Percentiles rank a stretch among this genome's conserved stretches.
phyloP scores from a whole-genome alignment of 129 eudicot species.

The Saussurea involucrata region DNA sequence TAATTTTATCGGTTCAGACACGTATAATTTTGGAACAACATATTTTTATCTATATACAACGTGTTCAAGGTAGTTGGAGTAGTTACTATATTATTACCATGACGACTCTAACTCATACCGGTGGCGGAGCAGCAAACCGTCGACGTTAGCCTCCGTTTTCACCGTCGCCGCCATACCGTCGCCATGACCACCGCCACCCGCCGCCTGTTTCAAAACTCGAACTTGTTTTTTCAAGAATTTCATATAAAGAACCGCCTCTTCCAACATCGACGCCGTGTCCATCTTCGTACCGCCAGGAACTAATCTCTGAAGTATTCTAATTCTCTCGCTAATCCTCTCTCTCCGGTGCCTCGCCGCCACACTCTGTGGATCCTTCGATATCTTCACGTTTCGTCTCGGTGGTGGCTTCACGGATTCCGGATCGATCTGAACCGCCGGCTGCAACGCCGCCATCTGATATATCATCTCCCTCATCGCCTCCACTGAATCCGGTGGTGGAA shows the following conservation, averaged over 20 bases:
- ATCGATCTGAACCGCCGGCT: constrained; percentile 45
- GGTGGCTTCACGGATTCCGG: constrained; percentile 50
- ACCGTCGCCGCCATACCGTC: constrained; percentile 1
- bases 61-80: not conserved
- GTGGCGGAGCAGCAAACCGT: not conserved
- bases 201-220: constrained; percentile 28
- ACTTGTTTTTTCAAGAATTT: constrained; percentile 68
- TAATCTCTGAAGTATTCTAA: constrained; percentile 60
- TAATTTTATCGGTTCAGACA: too few species aligned
- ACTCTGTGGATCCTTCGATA: constrained; percentile 50
- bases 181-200: constrained; percentile 16
- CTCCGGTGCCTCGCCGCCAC: constrained; percentile 50
- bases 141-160: not conserved
- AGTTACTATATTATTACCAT: not conserved
- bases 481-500: constrained; percentile 13
- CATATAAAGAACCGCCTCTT: constrained; percentile 70
- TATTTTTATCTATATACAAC: too few species aligned
- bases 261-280: constrained; percentile 87
- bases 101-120: not conserved
- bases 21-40: too few species aligned
- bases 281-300: constrained; percentile 85
- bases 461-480: constrained; percentile 55
- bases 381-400: constrained; percentile 46
- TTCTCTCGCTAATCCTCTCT: constrained; percentile 42
- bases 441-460: constrained; percentile 44